These are phyloP conservation scores for Globisporangium parvum DNA, from an alignment of 352 stramenopile genomes.

Conservation along the genomic window DNA sequence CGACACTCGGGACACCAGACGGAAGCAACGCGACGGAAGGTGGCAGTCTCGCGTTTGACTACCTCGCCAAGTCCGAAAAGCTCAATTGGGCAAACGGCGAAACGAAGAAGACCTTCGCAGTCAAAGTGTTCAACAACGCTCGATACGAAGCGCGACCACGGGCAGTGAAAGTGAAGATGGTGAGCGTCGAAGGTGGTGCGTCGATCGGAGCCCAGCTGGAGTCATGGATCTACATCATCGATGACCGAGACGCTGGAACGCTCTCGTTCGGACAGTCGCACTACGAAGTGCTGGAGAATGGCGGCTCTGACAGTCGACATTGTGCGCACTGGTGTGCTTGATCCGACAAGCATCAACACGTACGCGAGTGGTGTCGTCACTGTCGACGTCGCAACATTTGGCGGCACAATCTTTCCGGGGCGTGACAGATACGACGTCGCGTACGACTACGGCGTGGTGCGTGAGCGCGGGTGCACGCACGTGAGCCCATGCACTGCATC, in stretches of 20 bases:
- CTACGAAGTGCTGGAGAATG: constrained; percentile 66
- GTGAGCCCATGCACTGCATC: constrained; percentile 55
- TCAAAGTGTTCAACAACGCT: constrained; percentile 73
- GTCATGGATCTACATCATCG: constrained; percentile 68
- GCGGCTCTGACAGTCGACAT: constrained; percentile 33
- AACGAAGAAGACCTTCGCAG: constrained; percentile 41
- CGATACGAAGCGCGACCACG: constrained; percentile 40
- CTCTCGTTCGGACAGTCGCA: constrained; percentile 45
- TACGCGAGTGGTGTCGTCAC: constrained; percentile 50
- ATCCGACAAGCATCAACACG: constrained; percentile 45
- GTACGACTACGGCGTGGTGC: constrained; percentile 55
- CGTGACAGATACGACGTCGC: constrained; percentile 35
- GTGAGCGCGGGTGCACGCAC: constrained; percentile 46
- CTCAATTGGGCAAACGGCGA: constrained; percentile 53
- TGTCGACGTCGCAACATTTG: constrained; percentile 56
- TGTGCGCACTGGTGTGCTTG: constrained; percentile 35
- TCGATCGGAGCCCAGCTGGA: constrained; percentile 34
- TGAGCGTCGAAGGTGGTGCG: constrained; percentile 43
- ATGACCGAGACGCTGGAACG: constrained; percentile 68
- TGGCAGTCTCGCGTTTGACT: constrained; percentile 60
- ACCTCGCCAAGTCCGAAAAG: constrained; percentile 35
- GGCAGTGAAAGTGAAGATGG: constrained; percentile 48
- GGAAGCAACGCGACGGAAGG: constrained; percentile 63
- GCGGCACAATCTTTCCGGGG: constrained; percentile 42
- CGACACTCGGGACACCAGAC: constrained; percentile 28